These are phyloP conservation scores for Ogataea henricii DNA, from an alignment of 805 yeast genomes.

Conservation along the genomic window DNA sequence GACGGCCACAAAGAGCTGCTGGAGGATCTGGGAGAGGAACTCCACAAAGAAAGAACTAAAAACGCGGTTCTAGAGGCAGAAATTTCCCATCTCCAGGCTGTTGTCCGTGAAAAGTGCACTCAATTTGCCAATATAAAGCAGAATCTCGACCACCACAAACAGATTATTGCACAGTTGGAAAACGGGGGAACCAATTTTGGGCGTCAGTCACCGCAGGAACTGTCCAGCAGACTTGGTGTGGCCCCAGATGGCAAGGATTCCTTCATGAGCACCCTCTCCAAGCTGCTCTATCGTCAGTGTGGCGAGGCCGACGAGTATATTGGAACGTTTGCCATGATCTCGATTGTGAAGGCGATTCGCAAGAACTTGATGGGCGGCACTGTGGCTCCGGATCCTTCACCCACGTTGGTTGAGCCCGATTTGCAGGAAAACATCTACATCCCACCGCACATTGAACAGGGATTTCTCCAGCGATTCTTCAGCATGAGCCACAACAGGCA, in stretches of 20 bases:
- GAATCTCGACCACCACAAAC: conserved; percentile 1
- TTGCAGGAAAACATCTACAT: conserved; percentile 14
- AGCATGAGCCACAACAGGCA: conserved; percentile 23
- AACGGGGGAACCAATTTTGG: too few relatives aligned
- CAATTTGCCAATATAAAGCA: conserved; percentile 1
- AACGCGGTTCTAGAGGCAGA: conserved; percentile 9
- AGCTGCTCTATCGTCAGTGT: conserved; percentile 15
- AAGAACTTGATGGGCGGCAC: conserved; percentile 19
- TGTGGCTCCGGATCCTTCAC: conserved; percentile 10
- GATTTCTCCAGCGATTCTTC: conserved; percentile 18
- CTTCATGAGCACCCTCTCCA: conserved; percentile 14
- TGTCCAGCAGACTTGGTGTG: not conserved
- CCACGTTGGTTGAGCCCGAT: conserved; percentile 14
- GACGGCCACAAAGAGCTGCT: not conserved
- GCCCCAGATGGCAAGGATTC: not conserved
- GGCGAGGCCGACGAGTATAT: conserved; percentile 24
- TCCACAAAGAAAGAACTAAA: not conserved
- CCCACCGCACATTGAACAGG: conserved; percentile 19
- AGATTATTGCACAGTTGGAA: not conserved
- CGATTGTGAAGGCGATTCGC: conserved; percentile 26
- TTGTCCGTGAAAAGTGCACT: conserved; percentile 1
- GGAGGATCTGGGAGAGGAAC: not conserved
- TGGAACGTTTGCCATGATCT: conserved; percentile 28
- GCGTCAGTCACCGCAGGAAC: too few relatives aligned
- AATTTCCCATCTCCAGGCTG: not conserved